Conservation (phyloP, 352 stramenopile species). For the Aphanomyces stellatus region DNA sequence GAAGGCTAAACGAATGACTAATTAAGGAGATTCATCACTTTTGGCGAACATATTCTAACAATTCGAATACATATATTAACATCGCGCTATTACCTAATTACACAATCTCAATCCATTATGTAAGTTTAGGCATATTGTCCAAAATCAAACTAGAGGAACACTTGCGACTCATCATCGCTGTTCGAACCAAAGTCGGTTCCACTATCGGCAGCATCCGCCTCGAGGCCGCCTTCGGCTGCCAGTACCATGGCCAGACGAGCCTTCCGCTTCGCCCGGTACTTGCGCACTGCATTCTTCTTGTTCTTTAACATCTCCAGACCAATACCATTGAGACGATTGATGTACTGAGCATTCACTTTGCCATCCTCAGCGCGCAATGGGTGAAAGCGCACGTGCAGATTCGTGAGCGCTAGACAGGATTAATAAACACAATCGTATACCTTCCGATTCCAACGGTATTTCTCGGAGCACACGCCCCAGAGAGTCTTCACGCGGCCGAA, state of each 20-base stretch:
- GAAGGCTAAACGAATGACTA: not conserved
- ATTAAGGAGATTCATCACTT: not conserved
- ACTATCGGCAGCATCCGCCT: not conserved
- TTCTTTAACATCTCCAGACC: not conserved
- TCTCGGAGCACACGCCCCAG: not conserved
- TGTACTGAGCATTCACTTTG: not conserved
- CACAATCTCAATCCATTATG: not conserved
- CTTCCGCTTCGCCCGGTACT: not conserved
- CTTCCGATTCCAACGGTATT: constrained; percentile 4
- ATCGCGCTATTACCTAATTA: not conserved
- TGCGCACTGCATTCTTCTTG: not conserved
- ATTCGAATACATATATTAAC: not conserved
- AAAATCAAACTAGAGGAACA: not conserved
- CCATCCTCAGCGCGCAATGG: not conserved
- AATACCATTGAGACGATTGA: not conserved
- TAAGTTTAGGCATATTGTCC: not conserved
- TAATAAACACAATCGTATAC: not conserved
- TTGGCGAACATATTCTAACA: not conserved
- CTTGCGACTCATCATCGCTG: not conserved
- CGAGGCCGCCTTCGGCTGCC: not conserved
- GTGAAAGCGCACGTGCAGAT: not conserved
- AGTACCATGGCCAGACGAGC: not conserved
- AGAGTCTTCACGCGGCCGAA: constrained; percentile 9
- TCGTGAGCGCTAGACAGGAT: not conserved
- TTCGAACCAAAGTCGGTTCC: not conserved